phyloP scores from a whole-genome alignment of 257 asterid genomes.

The Scutellaria galericulata region DNA sequence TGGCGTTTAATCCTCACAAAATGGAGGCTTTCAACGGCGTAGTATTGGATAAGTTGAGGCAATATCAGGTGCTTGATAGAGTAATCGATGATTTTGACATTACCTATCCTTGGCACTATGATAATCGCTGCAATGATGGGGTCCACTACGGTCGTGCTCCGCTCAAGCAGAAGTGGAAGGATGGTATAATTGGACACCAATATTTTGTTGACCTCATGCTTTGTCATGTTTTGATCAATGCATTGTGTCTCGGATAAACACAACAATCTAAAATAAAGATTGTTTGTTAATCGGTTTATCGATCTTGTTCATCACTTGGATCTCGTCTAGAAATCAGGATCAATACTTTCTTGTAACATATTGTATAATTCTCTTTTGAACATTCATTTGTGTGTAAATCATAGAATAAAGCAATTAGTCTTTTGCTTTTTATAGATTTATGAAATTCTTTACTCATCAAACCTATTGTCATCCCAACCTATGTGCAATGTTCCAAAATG shows the following conservation, averaged over 20 bases:
- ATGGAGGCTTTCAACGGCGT: conserved; percentile 94
- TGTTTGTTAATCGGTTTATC: background rate
- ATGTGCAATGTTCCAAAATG: background rate
- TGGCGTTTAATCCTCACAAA: conserved; percentile 83
- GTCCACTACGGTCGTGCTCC: conserved; percentile 97
- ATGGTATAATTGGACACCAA: conserved; percentile 86
- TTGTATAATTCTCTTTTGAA: conserved; percentile 27
- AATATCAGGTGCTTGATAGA: conserved; percentile 47
- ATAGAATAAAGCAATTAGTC: conserved; percentile 10
- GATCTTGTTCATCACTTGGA: background rate
- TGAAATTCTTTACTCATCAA: background rate
- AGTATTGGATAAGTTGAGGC: conserved; percentile 74
- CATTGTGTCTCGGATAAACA: conserved; percentile 47
- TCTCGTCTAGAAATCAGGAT: background rate
- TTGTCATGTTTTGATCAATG: conserved; percentile 74
- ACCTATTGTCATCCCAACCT: background rate
- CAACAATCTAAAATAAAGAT: background rate
- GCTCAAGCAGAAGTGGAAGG: conserved; percentile 74
- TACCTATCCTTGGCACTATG: conserved; percentile 96
- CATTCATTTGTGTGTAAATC: conserved; percentile 24
- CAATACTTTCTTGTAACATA: conserved; percentile 22
- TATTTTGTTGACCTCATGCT: conserved; percentile 96
- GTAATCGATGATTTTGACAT: conserved; percentile 85
- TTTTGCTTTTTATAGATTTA: background rate
- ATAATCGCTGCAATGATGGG: conserved; percentile 89